Conservation (phyloP, 1,284 basidiomycete genomes). For the Volvariella volvacea region DNA sequence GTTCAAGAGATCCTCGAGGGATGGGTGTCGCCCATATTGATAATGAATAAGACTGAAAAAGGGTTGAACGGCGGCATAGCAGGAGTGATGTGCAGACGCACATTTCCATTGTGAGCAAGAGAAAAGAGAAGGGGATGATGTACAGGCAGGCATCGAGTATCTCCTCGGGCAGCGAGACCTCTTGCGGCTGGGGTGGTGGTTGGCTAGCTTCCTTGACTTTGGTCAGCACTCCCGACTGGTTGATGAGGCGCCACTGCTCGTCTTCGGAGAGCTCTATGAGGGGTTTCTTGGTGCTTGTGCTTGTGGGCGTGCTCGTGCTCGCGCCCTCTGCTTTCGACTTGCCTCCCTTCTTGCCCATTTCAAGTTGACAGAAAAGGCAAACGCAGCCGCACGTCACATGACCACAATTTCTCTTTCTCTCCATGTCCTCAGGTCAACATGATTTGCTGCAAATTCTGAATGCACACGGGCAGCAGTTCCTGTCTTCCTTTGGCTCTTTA, state of each 20-base stretch:
- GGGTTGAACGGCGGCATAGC: no score
- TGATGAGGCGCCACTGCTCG: conserved; percentile 72
- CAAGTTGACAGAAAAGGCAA: no score
- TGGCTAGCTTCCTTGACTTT: conserved; percentile 20
- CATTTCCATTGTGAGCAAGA: conserved; percentile 75
- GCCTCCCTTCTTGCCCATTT: background rate
- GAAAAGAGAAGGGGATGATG: conserved; percentile 64
- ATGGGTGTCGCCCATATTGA: conserved; percentile 60
- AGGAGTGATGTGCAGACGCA: no score
- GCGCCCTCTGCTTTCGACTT: background rate
- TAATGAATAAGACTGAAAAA: conserved; percentile 52
- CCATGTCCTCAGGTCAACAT: conserved; percentile 19
- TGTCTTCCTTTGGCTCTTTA: conserved; percentile 43
- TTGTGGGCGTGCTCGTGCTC: conserved; percentile 10
- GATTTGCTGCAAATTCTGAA: conserved; percentile 52
- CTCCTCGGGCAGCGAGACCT: conserved; percentile 53
- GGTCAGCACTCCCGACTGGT: conserved; percentile 58
- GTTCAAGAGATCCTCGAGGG: conserved; percentile 38
- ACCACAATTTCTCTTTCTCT: no score
- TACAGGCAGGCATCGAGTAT: conserved; percentile 55
- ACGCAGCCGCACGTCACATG: no score
- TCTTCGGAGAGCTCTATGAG: conserved; percentile 55
- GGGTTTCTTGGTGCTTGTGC: conserved; percentile 13
- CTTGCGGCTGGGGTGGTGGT: conserved; percentile 14
- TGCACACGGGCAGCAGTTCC: conserved; percentile 58